phyloP scores from a whole-genome alignment of 177 flowering plant species.

The Tripterygium wilfordii region DNA sequence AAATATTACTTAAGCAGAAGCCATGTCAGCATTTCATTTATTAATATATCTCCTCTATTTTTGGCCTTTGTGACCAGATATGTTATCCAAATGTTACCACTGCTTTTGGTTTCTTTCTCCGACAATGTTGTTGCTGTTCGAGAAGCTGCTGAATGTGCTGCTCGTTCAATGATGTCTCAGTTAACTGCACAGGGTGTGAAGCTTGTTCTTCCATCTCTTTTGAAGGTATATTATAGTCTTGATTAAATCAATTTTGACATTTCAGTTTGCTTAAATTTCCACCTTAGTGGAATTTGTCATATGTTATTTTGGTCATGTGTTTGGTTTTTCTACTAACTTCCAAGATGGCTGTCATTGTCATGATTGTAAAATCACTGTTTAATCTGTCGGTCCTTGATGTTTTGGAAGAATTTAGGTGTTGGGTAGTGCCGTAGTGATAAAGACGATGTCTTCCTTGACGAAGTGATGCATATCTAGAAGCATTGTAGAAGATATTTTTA shows the following conservation, averaged over 20 bases:
- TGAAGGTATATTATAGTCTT: slow-evolving; percentile 49
- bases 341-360: too few relatives aligned
- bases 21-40: too few relatives aligned
- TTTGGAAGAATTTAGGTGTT: too few relatives aligned
- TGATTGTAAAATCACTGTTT: too few relatives aligned
- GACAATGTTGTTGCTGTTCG: slow-evolving; percentile 98
- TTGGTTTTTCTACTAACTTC: too few relatives aligned
- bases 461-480: too few relatives aligned
- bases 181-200: slow-evolving; percentile 96
- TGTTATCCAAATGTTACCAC: slow-evolving; percentile 89
- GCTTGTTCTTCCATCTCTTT: slow-evolving; percentile 93
- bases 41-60: slow-evolving; percentile 4
- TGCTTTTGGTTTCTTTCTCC: slow-evolving; percentile 90
- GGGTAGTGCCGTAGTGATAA: too few relatives aligned
- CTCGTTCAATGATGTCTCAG: slow-evolving; percentile 99
- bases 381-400: too few relatives aligned
- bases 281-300: not conserved
- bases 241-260: too few relatives aligned
- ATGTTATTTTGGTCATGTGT: too few relatives aligned
- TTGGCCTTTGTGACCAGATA: slow-evolving; percentile 50
- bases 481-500: too few relatives aligned
- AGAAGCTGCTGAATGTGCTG: slow-evolving; percentile 98
- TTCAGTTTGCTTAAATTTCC: not conserved
- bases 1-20: not conserved
- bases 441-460: too few relatives aligned